Evolutionary conservation across 2,329 filamentous ascomycete species (phyloP).

Genomic region (Xylaria hypoxylon): DNA sequence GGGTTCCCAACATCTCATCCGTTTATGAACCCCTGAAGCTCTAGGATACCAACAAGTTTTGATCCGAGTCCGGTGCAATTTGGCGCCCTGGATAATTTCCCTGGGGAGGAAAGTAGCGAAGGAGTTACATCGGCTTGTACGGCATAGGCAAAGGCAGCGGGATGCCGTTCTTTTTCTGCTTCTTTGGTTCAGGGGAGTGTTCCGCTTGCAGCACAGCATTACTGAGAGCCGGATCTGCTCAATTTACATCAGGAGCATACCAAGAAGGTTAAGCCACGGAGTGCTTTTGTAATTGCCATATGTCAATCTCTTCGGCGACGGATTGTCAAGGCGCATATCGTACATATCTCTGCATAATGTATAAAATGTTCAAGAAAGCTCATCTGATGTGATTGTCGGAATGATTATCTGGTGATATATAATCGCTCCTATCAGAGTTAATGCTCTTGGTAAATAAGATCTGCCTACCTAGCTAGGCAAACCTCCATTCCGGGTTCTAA

Average conservation of each 20-base stretch:
- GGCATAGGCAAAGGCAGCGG: slow-evolving; percentile 20
- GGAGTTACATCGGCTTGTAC: slow-evolving; percentile 34
- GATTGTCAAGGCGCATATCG: slow-evolving; percentile 21
- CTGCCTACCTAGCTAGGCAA: slow-evolving; percentile 1
- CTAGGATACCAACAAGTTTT: slow-evolving; percentile 35
- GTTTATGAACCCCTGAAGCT: slow-evolving; percentile 13
- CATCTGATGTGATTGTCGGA: not conserved
- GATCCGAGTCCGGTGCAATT: slow-evolving; percentile 27
- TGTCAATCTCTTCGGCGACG: not conserved
- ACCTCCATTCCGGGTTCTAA: slow-evolving; percentile 14
- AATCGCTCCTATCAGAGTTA: not conserved
- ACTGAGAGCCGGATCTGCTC: slow-evolving; percentile 7
- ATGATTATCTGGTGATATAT: slow-evolving; percentile 4
- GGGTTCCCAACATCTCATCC: slow-evolving; percentile 11
- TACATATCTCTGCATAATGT: slow-evolving; percentile 36
- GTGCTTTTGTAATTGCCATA: slow-evolving; percentile 28
- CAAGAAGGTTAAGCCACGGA: slow-evolving; percentile 15
- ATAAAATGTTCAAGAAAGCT: slow-evolving; percentile 19
- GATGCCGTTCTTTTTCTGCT: slow-evolving; percentile 7
- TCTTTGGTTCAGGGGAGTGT: slow-evolving; percentile 23
- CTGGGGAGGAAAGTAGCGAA: slow-evolving; percentile 14
- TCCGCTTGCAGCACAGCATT: slow-evolving; percentile 8
- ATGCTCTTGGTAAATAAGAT: slow-evolving; percentile 19
- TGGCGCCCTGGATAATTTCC: slow-evolving; percentile 37
- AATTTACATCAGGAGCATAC: slow-evolving; percentile 10